These are phyloP conservation scores for Zanthoxylum bungeanum DNA, from an alignment of 345 rosid species.

Conservation along the genomic window DNA sequence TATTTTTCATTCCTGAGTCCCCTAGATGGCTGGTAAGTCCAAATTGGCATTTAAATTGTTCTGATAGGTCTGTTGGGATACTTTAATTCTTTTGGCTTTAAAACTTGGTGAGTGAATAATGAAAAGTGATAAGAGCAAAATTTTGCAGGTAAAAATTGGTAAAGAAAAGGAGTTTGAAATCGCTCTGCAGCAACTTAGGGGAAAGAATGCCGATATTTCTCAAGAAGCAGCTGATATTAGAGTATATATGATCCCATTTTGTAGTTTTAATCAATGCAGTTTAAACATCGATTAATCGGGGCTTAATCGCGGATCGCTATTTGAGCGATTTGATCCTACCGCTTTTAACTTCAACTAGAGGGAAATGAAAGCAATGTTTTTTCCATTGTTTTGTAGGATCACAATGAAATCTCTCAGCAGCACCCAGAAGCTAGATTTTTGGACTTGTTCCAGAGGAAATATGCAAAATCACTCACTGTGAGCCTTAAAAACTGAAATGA, in stretches of 20 bases:
- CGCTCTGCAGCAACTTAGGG: slow-evolving; percentile 43
- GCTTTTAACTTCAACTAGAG: background rate
- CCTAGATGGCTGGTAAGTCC: slow-evolving; percentile 54
- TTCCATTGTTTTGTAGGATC: slow-evolving; percentile 22
- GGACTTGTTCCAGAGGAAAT: slow-evolving; percentile 41
- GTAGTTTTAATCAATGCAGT: background rate
- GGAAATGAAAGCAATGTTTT: background rate
- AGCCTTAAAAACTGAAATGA: background rate
- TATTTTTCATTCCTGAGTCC: slow-evolving; percentile 48
- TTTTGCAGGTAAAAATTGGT: slow-evolving; percentile 42
- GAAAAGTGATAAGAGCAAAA: background rate
- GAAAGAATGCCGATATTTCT: slow-evolving; percentile 47
- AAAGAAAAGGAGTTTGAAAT: slow-evolving; percentile 42
- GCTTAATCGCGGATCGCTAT: no score
- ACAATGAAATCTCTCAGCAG: slow-evolving; percentile 23
- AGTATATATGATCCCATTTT: slow-evolving; percentile 24
- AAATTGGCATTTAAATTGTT: background rate
- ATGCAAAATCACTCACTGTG: slow-evolving; percentile 37
- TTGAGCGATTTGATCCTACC: no score
- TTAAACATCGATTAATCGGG: no score
- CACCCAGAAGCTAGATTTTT: slow-evolving; percentile 22
- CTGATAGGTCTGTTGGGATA: no score
- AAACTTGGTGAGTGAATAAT: no score
- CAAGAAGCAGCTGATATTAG: slow-evolving; percentile 47
- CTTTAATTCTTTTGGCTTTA: no score